Base-by-base conservation (phyloP, 169 alveolate genomes). In the Babesia bigemina region DNA sequence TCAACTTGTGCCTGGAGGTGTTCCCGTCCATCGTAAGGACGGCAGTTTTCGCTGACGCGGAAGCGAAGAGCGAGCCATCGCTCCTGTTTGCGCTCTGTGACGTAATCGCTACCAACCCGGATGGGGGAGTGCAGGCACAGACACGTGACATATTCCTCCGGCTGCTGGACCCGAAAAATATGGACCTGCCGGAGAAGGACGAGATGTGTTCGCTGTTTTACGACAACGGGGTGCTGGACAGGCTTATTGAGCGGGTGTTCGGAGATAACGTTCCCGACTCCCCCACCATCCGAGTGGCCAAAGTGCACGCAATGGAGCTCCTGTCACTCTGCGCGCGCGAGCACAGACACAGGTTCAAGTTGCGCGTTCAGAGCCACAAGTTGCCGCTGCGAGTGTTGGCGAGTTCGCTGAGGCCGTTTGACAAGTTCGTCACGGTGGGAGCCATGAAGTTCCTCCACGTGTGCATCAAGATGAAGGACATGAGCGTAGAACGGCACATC, bases 121-220 rank as follows among this genome's bases (percentile, higher is more conserved):
- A 75, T 52, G 88, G 71, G 28, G 88, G 79, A 11, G 49, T 81
- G 29, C 86, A 75, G 58, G 42, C 83, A n/a, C 90, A 83, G 48
- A 57, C 77, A 19, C 33, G 72, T 12, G 90, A 83, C 28, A 83
- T 83, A 44, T 53, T 83, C 69, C 33, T 70, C 29, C 2, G 91
- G 33, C 82, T 88, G 48, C 61, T 88, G 70, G 93, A 88, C 75
- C 93, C 93, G 10, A 86, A 86, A 48, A 86, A 78, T 33, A 88
- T 88, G 93, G 93, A 88, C 42, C 75, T 86, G 63, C 93, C 93
- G 24, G 93, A 88, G 56, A 86, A 86, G 74, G 93, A 88, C 53
- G 93, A 88, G 50, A 82, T 89, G 22, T 83, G 91, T n/a, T 75
- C 89, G 48, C 45, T 88, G 45, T 88, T 88, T 65, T 88, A 88